A percentile compares a stretch with the other conserved stretches of the same genome.
These are phyloP conservation scores for Neocatenulostroma microsporum DNA, from an alignment of 2,329 filamentous ascomycete species.

Conservation along the genomic window DNA sequence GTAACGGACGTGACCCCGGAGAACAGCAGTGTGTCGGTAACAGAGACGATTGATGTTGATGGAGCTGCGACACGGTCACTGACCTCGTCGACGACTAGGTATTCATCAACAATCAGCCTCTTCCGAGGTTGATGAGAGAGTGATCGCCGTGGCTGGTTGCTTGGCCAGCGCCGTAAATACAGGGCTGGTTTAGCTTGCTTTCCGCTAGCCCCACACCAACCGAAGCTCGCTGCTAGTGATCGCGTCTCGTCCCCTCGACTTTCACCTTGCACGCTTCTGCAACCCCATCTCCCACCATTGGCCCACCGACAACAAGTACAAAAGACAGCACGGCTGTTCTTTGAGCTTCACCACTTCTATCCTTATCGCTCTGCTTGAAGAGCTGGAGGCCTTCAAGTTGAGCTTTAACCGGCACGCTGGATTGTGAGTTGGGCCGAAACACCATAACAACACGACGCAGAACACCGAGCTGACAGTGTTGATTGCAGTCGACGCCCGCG, in stretches of 20 bases:
- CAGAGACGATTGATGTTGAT: background rate
- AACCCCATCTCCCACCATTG: background rate
- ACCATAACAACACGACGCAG: too few relatives aligned
- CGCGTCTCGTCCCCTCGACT: slow-evolving; percentile 1
- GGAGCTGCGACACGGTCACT: too few relatives aligned
- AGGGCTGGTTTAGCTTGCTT: too few relatives aligned
- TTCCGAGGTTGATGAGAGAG: background rate
- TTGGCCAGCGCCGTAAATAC: background rate
- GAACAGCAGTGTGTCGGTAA: background rate
- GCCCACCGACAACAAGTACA: too few relatives aligned
- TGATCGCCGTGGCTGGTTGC: background rate
- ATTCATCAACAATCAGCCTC: background rate
- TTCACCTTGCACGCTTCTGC: background rate
- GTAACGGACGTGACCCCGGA: background rate
- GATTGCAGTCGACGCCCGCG: slow-evolving; percentile 5
- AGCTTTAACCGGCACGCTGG: slow-evolving; percentile 3
- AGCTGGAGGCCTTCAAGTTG: slow-evolving; percentile 4
- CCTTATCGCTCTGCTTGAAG: background rate
- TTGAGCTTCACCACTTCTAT: background rate
- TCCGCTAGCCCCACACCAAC: background rate
- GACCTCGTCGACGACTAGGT: too few relatives aligned
- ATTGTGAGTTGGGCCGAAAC: background rate
- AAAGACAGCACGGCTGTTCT: background rate
- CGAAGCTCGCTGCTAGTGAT: background rate
- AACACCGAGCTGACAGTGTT: too few relatives aligned